Conservation (phyloP, 108 stramenopile genomes). For the Fistulifera solaris region DNA sequence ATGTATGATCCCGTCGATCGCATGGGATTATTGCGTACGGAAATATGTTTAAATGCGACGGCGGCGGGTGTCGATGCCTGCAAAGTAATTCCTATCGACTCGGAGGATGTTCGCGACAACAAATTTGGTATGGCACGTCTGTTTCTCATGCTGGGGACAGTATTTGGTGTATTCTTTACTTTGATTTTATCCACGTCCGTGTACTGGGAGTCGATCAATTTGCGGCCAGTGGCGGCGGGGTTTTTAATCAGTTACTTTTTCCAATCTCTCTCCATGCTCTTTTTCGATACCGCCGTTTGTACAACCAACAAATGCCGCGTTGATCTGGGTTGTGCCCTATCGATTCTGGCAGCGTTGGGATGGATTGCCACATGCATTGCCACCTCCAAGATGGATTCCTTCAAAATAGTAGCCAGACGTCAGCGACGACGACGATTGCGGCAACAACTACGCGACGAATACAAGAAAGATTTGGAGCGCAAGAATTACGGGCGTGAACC, state of each 20-base stretch:
- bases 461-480: too few species aligned
- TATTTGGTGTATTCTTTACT: slow-evolving; percentile 31
- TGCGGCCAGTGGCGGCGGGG: slow-evolving; percentile 27
- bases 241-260: slow-evolving; percentile 37
- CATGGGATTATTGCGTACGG: slow-evolving; percentile 26
- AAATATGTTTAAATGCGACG: slow-evolving; percentile 31
- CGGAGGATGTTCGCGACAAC: slow-evolving; percentile 23
- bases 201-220: slow-evolving; percentile 38
- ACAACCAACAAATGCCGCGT: slow-evolving; percentile 17
- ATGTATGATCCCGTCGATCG: slow-evolving; percentile 16
- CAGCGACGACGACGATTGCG: not conserved
- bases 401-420: slow-evolving; percentile 7
- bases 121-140: slow-evolving; percentile 21
- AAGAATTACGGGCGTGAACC: too few species aligned
- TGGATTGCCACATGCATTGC: slow-evolving; percentile 30
- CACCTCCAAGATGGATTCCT: slow-evolving; percentile 28
- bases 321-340: slow-evolving; percentile 10
- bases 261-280: slow-evolving; percentile 39
- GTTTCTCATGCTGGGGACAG: slow-evolving; percentile 10
- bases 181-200: slow-evolving; percentile 13
- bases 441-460: not conserved
- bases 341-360: slow-evolving; percentile 23
- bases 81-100: not conserved
- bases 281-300: slow-evolving; percentile 41
- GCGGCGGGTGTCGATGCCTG: not conserved